These are phyloP conservation scores for Russula sp. DNA, from an alignment of 768 basidiomycete species.

Conservation along the genomic window DNA sequence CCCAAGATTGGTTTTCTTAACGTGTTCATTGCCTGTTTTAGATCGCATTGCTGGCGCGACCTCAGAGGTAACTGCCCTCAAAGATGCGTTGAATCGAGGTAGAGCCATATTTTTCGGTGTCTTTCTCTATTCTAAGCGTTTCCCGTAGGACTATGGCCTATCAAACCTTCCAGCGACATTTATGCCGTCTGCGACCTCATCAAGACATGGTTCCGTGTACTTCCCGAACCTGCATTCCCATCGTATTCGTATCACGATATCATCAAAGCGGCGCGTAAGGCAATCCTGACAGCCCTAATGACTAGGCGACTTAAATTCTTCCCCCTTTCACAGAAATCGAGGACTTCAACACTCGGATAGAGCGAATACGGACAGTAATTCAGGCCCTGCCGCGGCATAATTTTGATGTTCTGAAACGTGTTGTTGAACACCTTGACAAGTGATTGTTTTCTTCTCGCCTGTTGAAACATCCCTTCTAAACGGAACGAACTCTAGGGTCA, in stretches of 20 bases:
- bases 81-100: constrained; percentile 76
- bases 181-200: constrained; percentile 81
- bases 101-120: constrained; percentile 15
- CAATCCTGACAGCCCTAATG: background rate
- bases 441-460: constrained; percentile 29
- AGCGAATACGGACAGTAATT: constrained; percentile 62
- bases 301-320: background rate
- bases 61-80: constrained; percentile 63
- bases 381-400: constrained; percentile 67
- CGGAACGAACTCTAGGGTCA: constrained; percentile 51
- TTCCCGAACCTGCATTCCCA: constrained; percentile 80
- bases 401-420: constrained; percentile 74
- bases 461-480: constrained; percentile 3
- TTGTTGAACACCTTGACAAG: constrained; percentile 83
- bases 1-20: background rate
- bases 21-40: constrained; percentile 34
- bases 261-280: constrained; percentile 66
- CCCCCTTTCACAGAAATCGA: constrained; percentile 51
- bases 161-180: constrained; percentile 62
- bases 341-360: constrained; percentile 63
- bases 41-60: constrained; percentile 82
- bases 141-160: constrained; percentile 55
- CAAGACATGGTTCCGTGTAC: constrained; percentile 80
- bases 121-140: constrained; percentile 9
- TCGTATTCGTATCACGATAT: constrained; percentile 61